Percentiles rank a stretch among this genome's conserved stretches.
Conservation (phyloP, 345 rosid genomes). For the Pistacia vera region DNA sequence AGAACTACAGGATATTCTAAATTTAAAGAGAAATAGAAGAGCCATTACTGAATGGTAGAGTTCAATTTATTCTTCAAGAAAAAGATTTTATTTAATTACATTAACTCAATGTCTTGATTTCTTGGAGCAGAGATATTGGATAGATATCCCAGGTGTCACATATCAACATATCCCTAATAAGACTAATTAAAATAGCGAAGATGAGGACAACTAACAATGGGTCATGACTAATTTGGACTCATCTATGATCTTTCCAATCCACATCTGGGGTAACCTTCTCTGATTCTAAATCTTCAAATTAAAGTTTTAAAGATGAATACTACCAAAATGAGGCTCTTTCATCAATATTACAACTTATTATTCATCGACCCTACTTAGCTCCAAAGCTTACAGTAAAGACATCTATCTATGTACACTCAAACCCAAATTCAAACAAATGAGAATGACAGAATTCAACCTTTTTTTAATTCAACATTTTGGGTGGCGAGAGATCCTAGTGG, state of each 20-base stretch:
- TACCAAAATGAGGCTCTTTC: too few relatives aligned
- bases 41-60: conserved; percentile 9
- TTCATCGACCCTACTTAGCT: conserved; percentile 16
- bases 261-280: too few relatives aligned
- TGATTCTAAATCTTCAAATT: too few relatives aligned
- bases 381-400: conserved; percentile 16
- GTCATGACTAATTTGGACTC: too few relatives aligned
- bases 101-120: neutral
- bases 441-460: conserved; percentile 16
- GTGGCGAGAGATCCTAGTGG: too few relatives aligned
- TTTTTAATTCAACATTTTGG: neutral
- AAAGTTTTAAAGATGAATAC: too few relatives aligned
- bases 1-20: conserved; percentile 45
- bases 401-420: neutral
- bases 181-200: too few relatives aligned
- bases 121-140: neutral
- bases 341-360: neutral
- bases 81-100: too few relatives aligned
- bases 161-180: neutral
- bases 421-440: conserved; percentile 16
- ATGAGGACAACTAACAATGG: too few relatives aligned
- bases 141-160: conserved; percentile 15
- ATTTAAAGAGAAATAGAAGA: conserved; percentile 19
- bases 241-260: too few relatives aligned
- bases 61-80: too few relatives aligned